Evolutionary conservation across 805 yeast genomes (phyloP), one percentile per base, ranked within the genome.

Genomic region (Zygoascus tannicola): DNA sequence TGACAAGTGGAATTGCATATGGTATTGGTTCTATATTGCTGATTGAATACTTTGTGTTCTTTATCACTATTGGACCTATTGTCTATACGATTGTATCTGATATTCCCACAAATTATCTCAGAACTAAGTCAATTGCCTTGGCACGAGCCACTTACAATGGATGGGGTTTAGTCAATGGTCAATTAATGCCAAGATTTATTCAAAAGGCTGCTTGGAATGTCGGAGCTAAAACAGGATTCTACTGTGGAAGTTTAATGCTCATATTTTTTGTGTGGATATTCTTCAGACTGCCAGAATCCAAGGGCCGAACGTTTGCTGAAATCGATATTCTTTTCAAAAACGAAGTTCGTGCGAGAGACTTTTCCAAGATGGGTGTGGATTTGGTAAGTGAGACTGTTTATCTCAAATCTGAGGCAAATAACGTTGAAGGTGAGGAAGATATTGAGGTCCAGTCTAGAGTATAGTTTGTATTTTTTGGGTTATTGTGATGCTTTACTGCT

Each of bases 231-330:
- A 41, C 40, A 5, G 51, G 42, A 8, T 44, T 48, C 32, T 23
- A 43, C 3, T 30, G 34, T 5, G 42, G 37, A 16, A 44, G 49
- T 3, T 23, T 40, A 16, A 16, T 41, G 7, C 56, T 73, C 41
- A 66, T 76, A 51, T 70, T 79, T 54, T 62, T 16, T 28, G 69
- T 60, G 33, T 74, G 76, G 75, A 60, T 66, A 26, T 71, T 63
- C 57, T 70, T 74, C 58, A 69, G 72, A 38, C 63, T 76, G 41
- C 84, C 85, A 5, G 85, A 78, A 56, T 73, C 80, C 32, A 68
- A 68, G 51, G 73, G 70, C 35, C 67, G 78, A 57, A 74, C 81
- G 0, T 76, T 66, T 54, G 79, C 76, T 37, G 83, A 78, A 54
- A 63, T 78, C 53, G 82, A 77, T 58, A 62, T 64, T 41, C 60